Conservation (phyloP, 1,284 basidiomycete genomes). For the Tausonia pullulans region DNA sequence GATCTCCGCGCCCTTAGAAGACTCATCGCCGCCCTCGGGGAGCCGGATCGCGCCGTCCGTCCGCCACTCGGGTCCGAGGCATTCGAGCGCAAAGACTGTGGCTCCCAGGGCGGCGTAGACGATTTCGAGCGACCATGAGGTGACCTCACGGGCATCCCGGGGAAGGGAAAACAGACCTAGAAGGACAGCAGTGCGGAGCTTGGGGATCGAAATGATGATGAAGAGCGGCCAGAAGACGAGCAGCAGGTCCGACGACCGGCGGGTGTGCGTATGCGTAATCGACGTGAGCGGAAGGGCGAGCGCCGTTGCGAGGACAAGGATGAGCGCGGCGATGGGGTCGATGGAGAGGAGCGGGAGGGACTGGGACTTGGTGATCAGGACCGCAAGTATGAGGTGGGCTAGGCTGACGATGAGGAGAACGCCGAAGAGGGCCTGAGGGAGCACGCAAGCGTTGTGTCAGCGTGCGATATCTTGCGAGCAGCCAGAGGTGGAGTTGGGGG, state of each 20-base stretch:
- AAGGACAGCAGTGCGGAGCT: conserved; percentile 50
- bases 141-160: conserved; percentile 26
- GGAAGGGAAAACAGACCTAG: conserved; percentile 21
- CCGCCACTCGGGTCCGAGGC: conserved; percentile 51
- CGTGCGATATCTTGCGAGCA: too few relatives aligned
- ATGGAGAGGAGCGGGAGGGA: too few relatives aligned
- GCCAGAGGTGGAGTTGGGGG: too few relatives aligned
- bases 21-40: conserved; percentile 17
- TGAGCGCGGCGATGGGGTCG: too few relatives aligned
- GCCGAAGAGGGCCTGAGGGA: too few relatives aligned
- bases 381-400: too few relatives aligned
- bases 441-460: too few relatives aligned
- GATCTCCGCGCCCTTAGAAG: conserved; percentile 19
- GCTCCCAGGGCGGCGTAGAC: conserved; percentile 43
- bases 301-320: too few relatives aligned
- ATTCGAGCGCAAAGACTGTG: conserved; percentile 56
- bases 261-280: conserved; percentile 38
- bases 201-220: conserved; percentile 43
- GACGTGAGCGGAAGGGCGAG: too few relatives aligned
- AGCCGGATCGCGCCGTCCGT: conserved; percentile 27
- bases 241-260: conserved; percentile 61
- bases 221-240: conserved; percentile 79
- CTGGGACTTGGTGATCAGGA: too few relatives aligned
- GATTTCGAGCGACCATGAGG: conserved; percentile 29
- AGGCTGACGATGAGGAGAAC: too few relatives aligned